These are phyloP conservation scores for Oryza longistaminata DNA, from an alignment of 176 grass and related monocot genomes.

Conservation along the genomic window DNA sequence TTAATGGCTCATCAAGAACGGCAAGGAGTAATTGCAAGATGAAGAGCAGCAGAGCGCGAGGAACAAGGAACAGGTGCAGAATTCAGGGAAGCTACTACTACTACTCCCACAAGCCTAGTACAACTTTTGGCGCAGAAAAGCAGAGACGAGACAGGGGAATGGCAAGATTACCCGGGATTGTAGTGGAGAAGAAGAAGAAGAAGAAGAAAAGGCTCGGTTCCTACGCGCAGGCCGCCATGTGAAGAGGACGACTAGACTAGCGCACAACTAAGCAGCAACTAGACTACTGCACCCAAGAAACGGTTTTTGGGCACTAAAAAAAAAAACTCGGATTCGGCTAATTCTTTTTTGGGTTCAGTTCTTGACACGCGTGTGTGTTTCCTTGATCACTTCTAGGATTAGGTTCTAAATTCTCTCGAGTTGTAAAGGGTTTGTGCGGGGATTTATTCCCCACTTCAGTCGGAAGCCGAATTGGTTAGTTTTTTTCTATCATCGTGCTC, in stretches of 20 bases:
- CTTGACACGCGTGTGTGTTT: constrained; percentile 24
- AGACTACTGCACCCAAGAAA: background rate
- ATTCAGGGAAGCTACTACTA: background rate
- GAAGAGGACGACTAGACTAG: background rate
- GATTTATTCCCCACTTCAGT: constrained; percentile 28
- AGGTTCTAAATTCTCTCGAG: constrained; percentile 24
- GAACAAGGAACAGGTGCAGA: background rate
- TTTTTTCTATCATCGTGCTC: constrained; percentile 9
- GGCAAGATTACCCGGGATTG: constrained; percentile 21
- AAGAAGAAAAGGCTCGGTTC: constrained; percentile 10
- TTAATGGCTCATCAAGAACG: constrained; percentile 33
- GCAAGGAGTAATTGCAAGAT: constrained; percentile 7
- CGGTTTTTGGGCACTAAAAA: constrained; percentile 31
- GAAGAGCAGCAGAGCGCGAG: background rate
- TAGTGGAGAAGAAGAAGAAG: constrained; percentile 20
- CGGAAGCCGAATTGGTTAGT: background rate
- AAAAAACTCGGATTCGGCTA: constrained; percentile 5
- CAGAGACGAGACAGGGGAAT: background rate
- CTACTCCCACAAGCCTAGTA: background rate
- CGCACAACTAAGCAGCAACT: background rate
- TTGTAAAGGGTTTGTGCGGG: background rate
- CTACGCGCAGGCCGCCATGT: constrained; percentile 22
- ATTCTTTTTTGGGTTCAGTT: constrained; percentile 9
- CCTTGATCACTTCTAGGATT: background rate
- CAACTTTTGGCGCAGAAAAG: background rate